phyloP scores from a whole-genome alignment of 495 filamentous ascomycete genomes.

The Lentithecium fluviatile region DNA sequence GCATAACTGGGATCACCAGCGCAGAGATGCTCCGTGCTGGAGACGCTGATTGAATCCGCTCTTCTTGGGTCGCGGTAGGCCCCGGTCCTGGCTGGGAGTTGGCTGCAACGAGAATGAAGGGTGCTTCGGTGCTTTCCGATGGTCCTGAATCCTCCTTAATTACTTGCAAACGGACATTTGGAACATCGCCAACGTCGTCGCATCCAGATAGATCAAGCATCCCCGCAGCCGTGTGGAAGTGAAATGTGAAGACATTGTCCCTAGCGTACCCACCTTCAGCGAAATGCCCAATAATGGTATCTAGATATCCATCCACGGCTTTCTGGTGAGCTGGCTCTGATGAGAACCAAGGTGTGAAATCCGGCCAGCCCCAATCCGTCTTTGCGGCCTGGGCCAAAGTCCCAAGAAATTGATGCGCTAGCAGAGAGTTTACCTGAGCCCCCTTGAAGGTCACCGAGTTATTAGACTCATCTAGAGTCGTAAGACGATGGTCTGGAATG shows the following conservation, averaged over 20 bases:
- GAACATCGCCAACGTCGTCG: not conserved
- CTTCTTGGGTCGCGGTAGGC: conserved; percentile 28
- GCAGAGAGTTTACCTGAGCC: conserved; percentile 20
- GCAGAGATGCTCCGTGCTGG: conserved; percentile 25
- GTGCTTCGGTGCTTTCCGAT: not conserved
- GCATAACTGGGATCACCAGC: conserved; percentile 19
- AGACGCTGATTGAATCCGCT: conserved; percentile 31
- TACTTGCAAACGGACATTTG: conserved; percentile 10
- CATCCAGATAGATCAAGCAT: conserved; percentile 24
- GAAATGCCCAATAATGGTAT: conserved; percentile 20
- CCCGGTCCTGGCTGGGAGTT: conserved; percentile 30
- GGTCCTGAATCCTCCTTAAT: conserved; percentile 24
- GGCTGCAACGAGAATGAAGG: conserved; percentile 30
- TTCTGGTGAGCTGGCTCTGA: conserved; percentile 14
- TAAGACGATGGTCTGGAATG: conserved; percentile 4
- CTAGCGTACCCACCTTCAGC: conserved; percentile 12
- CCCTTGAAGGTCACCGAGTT: conserved; percentile 11
- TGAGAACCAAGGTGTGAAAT: conserved; percentile 24
- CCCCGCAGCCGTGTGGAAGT: not conserved
- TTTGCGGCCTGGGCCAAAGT: conserved; percentile 9
- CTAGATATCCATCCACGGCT: conserved; percentile 23
- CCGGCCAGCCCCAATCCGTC: conserved; percentile 23
- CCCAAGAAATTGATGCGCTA: conserved; percentile 29
- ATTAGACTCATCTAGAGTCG: not conserved
- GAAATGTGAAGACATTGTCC: conserved; percentile 9